phyloP scores from a whole-genome alignment of 768 basidiomycete genomes.

The Mrakia hoshinonis region DNA sequence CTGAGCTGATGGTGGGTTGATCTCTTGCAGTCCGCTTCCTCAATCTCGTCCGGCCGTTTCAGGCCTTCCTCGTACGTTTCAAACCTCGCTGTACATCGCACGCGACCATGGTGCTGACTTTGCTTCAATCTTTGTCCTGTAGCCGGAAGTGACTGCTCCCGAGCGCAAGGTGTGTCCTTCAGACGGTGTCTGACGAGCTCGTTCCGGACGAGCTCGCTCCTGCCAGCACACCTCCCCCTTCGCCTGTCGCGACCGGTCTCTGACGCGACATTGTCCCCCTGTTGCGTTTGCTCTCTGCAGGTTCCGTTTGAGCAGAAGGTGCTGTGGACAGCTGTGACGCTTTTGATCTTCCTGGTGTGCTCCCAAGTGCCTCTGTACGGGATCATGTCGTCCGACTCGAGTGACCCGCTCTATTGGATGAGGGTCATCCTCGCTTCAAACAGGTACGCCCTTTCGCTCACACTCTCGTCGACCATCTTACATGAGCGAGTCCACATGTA shows the following conservation, averaged over 20 bases:
- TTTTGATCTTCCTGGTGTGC: conserved; percentile 98
- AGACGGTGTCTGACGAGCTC: neutral
- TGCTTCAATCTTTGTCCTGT: no score
- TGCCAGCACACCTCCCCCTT: neutral
- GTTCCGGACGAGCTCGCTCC: neutral
- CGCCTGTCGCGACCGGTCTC: neutral
- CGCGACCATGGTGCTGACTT: neutral
- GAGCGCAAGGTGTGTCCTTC: conserved; percentile 70
- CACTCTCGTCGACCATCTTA: neutral
- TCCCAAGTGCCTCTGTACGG: conserved; percentile 98
- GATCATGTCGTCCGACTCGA: conserved; percentile 98
- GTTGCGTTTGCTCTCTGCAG: neutral
- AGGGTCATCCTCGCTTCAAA: conserved; percentile 98
- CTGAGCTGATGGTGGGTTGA: neutral
- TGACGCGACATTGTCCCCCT: neutral
- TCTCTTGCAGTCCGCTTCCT: conserved; percentile 72
- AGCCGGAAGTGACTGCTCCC: conserved; percentile 90
- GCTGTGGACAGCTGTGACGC: conserved; percentile 78
- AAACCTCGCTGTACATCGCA: neutral
- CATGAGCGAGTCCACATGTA: neutral
- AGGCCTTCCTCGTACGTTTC: conserved; percentile 62
- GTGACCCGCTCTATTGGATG: conserved; percentile 99
- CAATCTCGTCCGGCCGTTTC: conserved; percentile 95
- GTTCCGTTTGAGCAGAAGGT: conserved; percentile 33
- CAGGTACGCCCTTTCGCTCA: conserved; percentile 35